These are phyloP conservation scores for Boletus barrowsii DNA, from an alignment of 768 basidiomycete genomes.

Conservation along the genomic window DNA sequence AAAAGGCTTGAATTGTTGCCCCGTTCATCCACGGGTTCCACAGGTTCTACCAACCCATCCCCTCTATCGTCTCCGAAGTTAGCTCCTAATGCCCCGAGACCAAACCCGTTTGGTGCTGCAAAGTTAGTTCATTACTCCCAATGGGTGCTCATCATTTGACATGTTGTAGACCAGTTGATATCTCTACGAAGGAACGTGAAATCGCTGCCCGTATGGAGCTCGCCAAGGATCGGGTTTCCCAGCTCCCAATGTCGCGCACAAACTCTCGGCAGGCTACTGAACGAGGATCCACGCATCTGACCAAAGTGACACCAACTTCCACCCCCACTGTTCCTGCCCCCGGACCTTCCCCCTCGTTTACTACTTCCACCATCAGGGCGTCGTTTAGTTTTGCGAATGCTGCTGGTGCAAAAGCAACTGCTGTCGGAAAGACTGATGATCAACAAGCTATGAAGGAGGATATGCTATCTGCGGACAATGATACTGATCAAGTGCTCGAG, in stretches of 20 bases:
- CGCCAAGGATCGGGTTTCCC: slow-evolving; percentile 33
- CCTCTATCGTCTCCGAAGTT: slow-evolving; percentile 81
- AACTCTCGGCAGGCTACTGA: slow-evolving; percentile 48
- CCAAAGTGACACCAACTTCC: slow-evolving; percentile 34
- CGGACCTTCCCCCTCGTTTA: slow-evolving; percentile 28
- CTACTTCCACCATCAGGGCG: slow-evolving; percentile 56
- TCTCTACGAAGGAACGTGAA: slow-evolving; percentile 69
- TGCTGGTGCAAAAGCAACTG: slow-evolving; percentile 40
- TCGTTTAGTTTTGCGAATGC: slow-evolving; percentile 81
- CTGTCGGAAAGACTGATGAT: slow-evolving; percentile 17
- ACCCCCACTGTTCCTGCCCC: slow-evolving; percentile 5
- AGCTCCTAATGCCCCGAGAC: slow-evolving; percentile 43
- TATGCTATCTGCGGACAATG: slow-evolving; percentile 1
- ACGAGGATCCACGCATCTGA: slow-evolving; percentile 32
- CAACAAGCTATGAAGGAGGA: slow-evolving; percentile 11
- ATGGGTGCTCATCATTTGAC: slow-evolving; percentile 8
- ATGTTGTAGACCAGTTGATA: slow-evolving; percentile 75
- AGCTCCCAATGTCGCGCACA: slow-evolving; percentile 47
- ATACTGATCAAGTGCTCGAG: slow-evolving; percentile 17
- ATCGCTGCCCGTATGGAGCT: slow-evolving; percentile 61
- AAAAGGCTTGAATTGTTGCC: slow-evolving; percentile 86
- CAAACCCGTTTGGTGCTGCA: slow-evolving; percentile 88
- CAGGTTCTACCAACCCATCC: slow-evolving; percentile 63
- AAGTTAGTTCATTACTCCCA: slow-evolving; percentile 43
- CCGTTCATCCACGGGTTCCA: slow-evolving; percentile 61